Evolutionary conservation across 495 filamentous ascomycete genomes (phyloP).

Genomic region (Bryoglossum gracile): DNA sequence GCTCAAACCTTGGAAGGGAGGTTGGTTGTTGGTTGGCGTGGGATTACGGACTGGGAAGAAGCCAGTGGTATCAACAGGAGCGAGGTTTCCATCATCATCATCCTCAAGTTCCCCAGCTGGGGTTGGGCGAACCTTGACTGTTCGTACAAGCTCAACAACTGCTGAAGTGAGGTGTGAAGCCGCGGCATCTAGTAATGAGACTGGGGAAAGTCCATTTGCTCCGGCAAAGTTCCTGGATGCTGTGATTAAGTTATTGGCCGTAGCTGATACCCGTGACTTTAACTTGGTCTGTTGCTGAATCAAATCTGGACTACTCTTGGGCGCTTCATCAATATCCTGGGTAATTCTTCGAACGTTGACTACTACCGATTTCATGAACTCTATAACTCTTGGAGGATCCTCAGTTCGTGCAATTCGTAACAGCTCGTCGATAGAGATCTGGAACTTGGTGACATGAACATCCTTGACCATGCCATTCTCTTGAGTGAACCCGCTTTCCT

Average conservation of each 20-base stretch:
- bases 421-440: conserved; percentile 89
- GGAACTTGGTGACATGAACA: conserved; percentile 89
- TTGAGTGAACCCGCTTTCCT: conserved; percentile 64
- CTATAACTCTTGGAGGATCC: conserved; percentile 64
- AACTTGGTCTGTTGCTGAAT: conserved; percentile 55
- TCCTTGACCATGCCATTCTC: conserved; percentile 76
- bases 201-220: conserved; percentile 78
- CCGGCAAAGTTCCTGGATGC: conserved; percentile 83
- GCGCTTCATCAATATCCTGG: conserved; percentile 62
- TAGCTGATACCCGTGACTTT: conserved; percentile 73
- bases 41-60: conserved; percentile 36
- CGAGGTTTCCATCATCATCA: conserved; percentile 56
- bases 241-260: conserved; percentile 92
- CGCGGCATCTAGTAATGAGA: conserved; percentile 90
- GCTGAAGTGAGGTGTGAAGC: conserved; percentile 85
- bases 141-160: conserved; percentile 74
- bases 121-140: conserved; percentile 76
- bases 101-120: conserved; percentile 67
- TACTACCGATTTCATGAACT: conserved; percentile 76
- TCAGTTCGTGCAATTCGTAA: conserved; percentile 66
- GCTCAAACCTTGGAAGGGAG: conserved; percentile 42
- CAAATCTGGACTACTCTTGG: conserved; percentile 37
- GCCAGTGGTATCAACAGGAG: conserved; percentile 43
- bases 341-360: conserved; percentile 72
- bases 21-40: conserved; percentile 31